A percentile compares a stretch with the other conserved stretches of the same genome.
These are phyloP conservation scores for Crucibulum parvulum DNA, from an alignment of 1,284 basidiomycete species.

Conservation along the genomic window DNA sequence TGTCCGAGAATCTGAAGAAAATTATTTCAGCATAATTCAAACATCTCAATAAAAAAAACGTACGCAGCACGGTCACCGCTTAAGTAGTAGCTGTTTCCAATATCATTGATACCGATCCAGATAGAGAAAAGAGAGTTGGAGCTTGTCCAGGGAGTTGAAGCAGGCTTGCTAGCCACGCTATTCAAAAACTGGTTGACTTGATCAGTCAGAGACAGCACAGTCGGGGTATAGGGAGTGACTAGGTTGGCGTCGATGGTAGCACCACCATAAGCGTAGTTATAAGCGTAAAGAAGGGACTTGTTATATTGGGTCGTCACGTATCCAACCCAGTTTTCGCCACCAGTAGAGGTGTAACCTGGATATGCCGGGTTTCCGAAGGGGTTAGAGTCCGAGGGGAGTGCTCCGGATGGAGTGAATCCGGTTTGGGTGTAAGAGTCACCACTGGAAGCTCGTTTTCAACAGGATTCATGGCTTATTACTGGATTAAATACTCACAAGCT, in stretches of 20 bases:
- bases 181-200: constrained; percentile 61
- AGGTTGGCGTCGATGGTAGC: constrained; percentile 62
- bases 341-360: constrained; percentile 62
- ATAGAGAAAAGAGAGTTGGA: constrained; percentile 60
- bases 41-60: constrained; percentile 18
- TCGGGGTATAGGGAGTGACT: constrained; percentile 55
- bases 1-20: constrained; percentile 50
- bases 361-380: constrained; percentile 65
- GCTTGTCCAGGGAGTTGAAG: constrained; percentile 58
- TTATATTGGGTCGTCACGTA: constrained; percentile 56
- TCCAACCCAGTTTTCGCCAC: constrained; percentile 67
- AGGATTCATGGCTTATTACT: not conserved
- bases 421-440: constrained; percentile 69
- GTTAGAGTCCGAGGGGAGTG: constrained; percentile 52
- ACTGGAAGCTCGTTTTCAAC: constrained; percentile 29
- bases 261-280: constrained; percentile 68
- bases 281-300: constrained; percentile 57
- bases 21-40: not conserved
- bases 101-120: constrained; percentile 70
- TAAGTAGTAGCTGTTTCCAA: constrained; percentile 57
- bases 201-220: constrained; percentile 57
- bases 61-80: constrained; percentile 56
- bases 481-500: constrained; percentile 22
- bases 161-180: constrained; percentile 49
- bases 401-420: constrained; percentile 48